Evolutionary conservation across 495 filamentous ascomycete genomes (phyloP).

Genomic region (Penicillium paxilli): DNA sequence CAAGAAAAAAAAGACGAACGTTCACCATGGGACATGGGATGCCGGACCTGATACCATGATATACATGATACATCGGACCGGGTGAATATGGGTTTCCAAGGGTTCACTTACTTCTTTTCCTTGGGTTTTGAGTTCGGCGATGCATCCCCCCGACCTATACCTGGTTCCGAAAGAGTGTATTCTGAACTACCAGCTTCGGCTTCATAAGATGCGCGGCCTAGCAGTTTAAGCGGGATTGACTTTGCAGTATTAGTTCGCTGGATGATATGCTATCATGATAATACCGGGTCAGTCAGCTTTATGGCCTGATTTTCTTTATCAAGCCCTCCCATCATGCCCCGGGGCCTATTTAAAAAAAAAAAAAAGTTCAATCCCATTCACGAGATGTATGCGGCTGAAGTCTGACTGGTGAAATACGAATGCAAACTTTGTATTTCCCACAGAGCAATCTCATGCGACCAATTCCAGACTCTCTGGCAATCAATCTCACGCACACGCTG

Average conservation of each 20-base stretch:
- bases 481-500: background rate
- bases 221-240: constrained; percentile 65
- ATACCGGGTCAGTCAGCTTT: background rate
- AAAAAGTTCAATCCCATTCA: no score
- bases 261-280: constrained; percentile 66
- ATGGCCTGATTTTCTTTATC: background rate
- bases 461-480: no score
- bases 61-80: background rate
- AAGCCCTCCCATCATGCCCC: no score
- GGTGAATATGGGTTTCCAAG: background rate
- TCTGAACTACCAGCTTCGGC: constrained; percentile 53
- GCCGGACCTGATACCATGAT: no score
- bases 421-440: no score
- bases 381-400: no score
- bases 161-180: constrained; percentile 38
- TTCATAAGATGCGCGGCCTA: constrained; percentile 55
- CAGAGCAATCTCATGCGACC: no score
- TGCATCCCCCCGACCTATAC: constrained; percentile 36
- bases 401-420: no score
- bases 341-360: no score
- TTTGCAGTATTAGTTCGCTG: constrained; percentile 78
- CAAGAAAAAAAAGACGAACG: background rate
- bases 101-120: constrained; percentile 66
- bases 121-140: constrained; percentile 50
- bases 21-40: background rate